These are phyloP conservation scores for Penicillium bovifimosum DNA, from an alignment of 495 filamentous ascomycete species.

Conservation along the genomic window DNA sequence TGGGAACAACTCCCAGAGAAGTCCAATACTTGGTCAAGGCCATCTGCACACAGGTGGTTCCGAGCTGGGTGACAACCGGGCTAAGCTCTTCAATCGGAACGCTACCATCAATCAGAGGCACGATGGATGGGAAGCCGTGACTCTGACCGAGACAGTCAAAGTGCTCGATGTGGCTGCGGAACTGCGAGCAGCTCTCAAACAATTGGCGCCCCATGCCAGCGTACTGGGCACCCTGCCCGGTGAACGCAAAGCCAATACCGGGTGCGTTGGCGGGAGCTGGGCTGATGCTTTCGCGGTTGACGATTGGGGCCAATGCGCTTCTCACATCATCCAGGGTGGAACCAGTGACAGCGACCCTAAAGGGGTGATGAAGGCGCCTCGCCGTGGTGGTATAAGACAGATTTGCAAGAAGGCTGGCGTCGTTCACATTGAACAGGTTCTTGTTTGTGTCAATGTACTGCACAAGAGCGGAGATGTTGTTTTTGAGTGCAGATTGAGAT, in stretches of 20 bases:
- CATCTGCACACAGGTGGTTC: conserved; percentile 76
- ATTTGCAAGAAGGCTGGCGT: conserved; percentile 33
- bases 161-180: conserved; percentile 64
- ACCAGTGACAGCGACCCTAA: conserved; percentile 58
- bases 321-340: conserved; percentile 32
- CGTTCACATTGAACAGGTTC: conserved; percentile 35
- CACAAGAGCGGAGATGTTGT: conserved; percentile 47
- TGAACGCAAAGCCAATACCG: conserved; percentile 53
- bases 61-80: conserved; percentile 73
- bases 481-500: conserved; percentile 49
- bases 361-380: conserved; percentile 74
- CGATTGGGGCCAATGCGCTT: conserved; percentile 23
- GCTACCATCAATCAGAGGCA: conserved; percentile 55
- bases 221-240: conserved; percentile 55
- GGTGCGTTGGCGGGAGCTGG: conserved; percentile 30
- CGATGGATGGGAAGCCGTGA: conserved; percentile 63
- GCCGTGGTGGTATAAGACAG: conserved; percentile 81
- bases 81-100: conserved; percentile 50
- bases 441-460: conserved; percentile 48
- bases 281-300: conserved; percentile 23
- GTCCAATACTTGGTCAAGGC: conserved; percentile 75
- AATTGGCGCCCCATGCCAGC: conserved; percentile 67
- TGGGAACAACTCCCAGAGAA: conserved; percentile 70
- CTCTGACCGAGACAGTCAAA: conserved; percentile 62
- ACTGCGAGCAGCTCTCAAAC: conserved; percentile 58